Percentiles rank a stretch among this genome's conserved stretches.
phyloP scores from a whole-genome alignment of 352 stramenopile genomes.

The Globisporangium nodosum region DNA sequence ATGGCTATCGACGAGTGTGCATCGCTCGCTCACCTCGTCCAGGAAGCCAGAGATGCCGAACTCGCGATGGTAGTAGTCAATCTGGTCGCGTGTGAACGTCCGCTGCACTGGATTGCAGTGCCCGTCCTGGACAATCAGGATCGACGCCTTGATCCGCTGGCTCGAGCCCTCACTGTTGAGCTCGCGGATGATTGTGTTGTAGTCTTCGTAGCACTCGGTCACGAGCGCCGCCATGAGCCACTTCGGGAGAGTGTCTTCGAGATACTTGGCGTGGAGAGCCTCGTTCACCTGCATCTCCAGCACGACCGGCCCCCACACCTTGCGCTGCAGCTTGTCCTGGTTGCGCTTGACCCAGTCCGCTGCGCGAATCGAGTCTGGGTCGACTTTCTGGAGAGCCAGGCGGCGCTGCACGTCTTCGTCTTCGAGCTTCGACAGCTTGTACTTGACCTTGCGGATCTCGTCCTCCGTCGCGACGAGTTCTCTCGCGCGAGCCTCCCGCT shows the following conservation, averaged over 20 bases:
- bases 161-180: constrained; percentile 42
- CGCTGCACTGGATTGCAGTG: constrained; percentile 40
- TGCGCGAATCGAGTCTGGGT: constrained; percentile 68
- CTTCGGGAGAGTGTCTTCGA: constrained; percentile 81
- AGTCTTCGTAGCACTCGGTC: constrained; percentile 77
- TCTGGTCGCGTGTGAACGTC: constrained; percentile 55
- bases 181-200: constrained; percentile 67
- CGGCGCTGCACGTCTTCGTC: constrained; percentile 74
- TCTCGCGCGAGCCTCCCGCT: constrained; percentile 46
- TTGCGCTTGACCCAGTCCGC: constrained; percentile 78
- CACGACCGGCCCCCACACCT: constrained; percentile 78
- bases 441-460: constrained; percentile 40
- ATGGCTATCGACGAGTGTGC: neutral
- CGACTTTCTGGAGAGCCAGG: constrained; percentile 42
- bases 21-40: constrained; percentile 46
- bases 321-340: constrained; percentile 53
- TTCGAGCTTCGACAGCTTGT: constrained; percentile 59
- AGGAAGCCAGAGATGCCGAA: constrained; percentile 75
- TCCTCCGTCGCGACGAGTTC: constrained; percentile 44
- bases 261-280: constrained; percentile 72
- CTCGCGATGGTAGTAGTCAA: constrained; percentile 35
- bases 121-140: constrained; percentile 65
- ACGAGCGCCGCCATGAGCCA: constrained; percentile 73
- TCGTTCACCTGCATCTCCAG: constrained; percentile 84
- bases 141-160: constrained; percentile 53